Evolutionary conservation across 106 monocot species (phyloP).

Genomic region (Posidonia australis): DNA sequence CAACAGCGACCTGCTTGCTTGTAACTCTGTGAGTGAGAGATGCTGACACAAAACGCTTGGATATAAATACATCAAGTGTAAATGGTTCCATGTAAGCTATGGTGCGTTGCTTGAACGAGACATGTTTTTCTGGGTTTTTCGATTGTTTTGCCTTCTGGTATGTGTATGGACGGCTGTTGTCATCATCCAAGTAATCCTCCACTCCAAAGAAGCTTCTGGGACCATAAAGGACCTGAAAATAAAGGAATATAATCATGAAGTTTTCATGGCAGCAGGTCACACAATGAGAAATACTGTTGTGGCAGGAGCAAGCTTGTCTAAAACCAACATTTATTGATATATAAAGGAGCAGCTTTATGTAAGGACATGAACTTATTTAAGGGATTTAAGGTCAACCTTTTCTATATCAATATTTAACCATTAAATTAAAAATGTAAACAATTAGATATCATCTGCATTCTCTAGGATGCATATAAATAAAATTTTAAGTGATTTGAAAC

Average conservation of each 20-base stretch:
- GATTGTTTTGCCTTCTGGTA: conserved; percentile 79
- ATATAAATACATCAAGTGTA: conserved; percentile 82
- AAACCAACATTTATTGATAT: too few relatives aligned
- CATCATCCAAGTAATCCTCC: conserved; percentile 83
- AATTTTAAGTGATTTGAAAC: too few relatives aligned
- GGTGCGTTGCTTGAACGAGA: conserved; percentile 84
- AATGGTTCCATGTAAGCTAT: conserved; percentile 95
- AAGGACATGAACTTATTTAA: too few relatives aligned
- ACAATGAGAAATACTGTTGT: too few relatives aligned
- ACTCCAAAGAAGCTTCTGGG: conserved; percentile 92
- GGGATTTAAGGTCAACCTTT: too few relatives aligned
- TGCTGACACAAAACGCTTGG: conserved; percentile 87
- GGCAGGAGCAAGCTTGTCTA: too few relatives aligned
- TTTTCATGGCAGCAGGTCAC: too few relatives aligned
- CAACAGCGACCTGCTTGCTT: conserved; percentile 89
- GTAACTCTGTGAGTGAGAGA: conserved; percentile 82
- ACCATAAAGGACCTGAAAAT: conserved; percentile 28
- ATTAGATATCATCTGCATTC: too few relatives aligned
- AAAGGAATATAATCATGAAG: not conserved
- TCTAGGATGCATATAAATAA: too few relatives aligned
- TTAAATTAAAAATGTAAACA: too few relatives aligned
- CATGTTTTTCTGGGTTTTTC: conserved; percentile 73
- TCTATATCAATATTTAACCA: too few relatives aligned
- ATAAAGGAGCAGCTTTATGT: too few relatives aligned
- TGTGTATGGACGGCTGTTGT: conserved; percentile 86